Percentiles rank a stretch among this genome's conserved stretches.
Evolutionary conservation across 306 rosid species (phyloP).

Genomic region (Urtica urens): DNA sequence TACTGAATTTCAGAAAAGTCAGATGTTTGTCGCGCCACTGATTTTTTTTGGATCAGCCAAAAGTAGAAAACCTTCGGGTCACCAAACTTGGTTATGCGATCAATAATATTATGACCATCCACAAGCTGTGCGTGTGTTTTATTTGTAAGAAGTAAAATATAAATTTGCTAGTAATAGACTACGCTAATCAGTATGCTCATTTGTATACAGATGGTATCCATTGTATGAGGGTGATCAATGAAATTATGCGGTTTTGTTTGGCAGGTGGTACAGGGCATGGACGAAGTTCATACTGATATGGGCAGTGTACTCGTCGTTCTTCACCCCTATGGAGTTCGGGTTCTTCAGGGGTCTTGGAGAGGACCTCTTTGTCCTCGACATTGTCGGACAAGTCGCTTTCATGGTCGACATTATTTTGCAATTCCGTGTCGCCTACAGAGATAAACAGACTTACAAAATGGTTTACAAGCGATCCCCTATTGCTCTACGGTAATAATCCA

Average conservation of each 20-base stretch:
- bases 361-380: constrained; percentile 61
- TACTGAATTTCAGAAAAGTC: too few relatives aligned
- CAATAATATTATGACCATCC: too few relatives aligned
- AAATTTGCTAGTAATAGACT: too few relatives aligned
- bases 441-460: constrained; percentile 67
- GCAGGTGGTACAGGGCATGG: constrained; percentile 83
- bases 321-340: constrained; percentile 94
- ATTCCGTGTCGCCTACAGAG: constrained; percentile 74
- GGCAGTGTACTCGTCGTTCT: constrained; percentile 96
- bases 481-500: constrained; percentile 45
- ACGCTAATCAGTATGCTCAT: too few relatives aligned
- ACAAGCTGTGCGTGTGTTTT: too few relatives aligned
- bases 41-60: too few relatives aligned
- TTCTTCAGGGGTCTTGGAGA: constrained; percentile 71
- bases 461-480: constrained; percentile 54
- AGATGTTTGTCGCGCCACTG: too few relatives aligned
- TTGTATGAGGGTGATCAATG: too few relatives aligned
- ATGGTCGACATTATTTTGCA: constrained; percentile 64
- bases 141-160: too few relatives aligned
- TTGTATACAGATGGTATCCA: too few relatives aligned
- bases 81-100: too few relatives aligned
- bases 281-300: constrained; percentile 67
- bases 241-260: not conserved
- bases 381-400: constrained; percentile 71
- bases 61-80: too few relatives aligned